phyloP scores from a whole-genome alignment of 2,329 filamentous ascomycete genomes.

The Chrysoporthe austroafricana region DNA sequence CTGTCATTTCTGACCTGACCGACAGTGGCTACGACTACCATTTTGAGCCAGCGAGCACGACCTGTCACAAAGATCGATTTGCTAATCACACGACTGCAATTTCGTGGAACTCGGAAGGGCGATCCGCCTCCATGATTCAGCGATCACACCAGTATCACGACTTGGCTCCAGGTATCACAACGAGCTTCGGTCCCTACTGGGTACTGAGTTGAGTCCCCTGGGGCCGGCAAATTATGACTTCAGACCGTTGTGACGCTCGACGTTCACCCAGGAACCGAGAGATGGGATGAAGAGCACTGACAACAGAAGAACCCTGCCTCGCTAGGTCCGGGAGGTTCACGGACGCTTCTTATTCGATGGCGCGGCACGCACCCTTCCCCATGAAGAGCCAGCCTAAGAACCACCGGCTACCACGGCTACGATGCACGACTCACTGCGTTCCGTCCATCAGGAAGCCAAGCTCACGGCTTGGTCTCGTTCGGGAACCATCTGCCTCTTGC shows the following conservation, averaged over 20 bases:
- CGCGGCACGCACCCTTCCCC: not conserved
- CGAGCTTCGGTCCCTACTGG: not conserved
- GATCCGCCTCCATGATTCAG: not conserved
- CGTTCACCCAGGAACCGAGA: not conserved
- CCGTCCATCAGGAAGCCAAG: not conserved
- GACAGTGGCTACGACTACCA: not conserved
- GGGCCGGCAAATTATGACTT: not conserved
- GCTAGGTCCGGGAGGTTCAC: not conserved
- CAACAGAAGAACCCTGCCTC: not conserved
- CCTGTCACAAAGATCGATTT: slow-evolving; percentile 1
- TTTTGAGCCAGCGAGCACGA: not conserved
- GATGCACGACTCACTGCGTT: not conserved
- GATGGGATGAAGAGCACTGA: not conserved
- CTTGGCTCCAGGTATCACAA: not conserved
- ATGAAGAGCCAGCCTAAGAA: not conserved
- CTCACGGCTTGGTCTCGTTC: not conserved
- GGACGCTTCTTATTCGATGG: not conserved
- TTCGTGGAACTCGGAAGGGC: slow-evolving; percentile 9
- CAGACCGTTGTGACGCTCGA: not conserved
- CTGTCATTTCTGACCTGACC: slow-evolving; percentile 8
- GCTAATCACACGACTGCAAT: slow-evolving; percentile 11
- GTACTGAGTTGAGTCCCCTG: not conserved
- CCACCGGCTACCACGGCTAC: not conserved
- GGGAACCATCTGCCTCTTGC: not conserved
- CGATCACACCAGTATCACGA: not conserved